Evolutionary conservation across 2,329 filamentous ascomycete species (phyloP), one percentile per base, ranked within the genome.

Genomic region (Aspergillus sp.): DNA sequence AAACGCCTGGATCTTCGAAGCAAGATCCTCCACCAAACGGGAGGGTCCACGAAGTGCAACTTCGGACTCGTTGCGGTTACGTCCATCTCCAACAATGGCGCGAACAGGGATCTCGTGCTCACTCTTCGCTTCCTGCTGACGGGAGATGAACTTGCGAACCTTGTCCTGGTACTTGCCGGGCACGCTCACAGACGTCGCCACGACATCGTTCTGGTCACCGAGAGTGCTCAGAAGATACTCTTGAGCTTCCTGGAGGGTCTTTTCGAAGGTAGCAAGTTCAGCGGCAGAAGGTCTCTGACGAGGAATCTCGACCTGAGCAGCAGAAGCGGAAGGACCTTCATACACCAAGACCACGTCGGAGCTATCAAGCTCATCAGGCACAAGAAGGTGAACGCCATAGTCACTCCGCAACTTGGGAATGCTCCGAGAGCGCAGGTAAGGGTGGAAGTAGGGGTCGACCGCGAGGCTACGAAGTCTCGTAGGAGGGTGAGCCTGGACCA

Each of bases 31-130:
- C 3, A 97, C 91, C 21, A 86, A 85, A 17, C 87, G 85, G 50
- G 85, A 80, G 21, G 92, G 93, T 21, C 94, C 94, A 62, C 91
- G 89, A 62, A 97, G 84, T 48, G 86, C 89, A 61, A 94, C 83
- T 61, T 82, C 76, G 58, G 77, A 80, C 58, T 74, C 69, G 59
- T 70, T 70, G 5, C 63, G 60, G 49, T 50, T 61, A 13, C 61
- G 56, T 23, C 67, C 61, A 49, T 75, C 79, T 52, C 81, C 82
- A 39, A 85, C 79, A 28, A 81, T 74, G 15, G 86, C 77, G 63
- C 86, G 85, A 7, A 87, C 81, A 8, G 87, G 86, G 63, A 88
- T 81, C 51, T 81, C 72, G 74, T 80, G 69, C 72, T 81, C 66
- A 69, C 76, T 65, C 76, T 78, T 67, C 76, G 76, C 69, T 60